Evolutionary conservation across 2,329 filamentous ascomycete genomes (phyloP), one percentile per base, ranked within the genome.

Genomic region (Stagonosporopsis cucurbitacearum): DNA sequence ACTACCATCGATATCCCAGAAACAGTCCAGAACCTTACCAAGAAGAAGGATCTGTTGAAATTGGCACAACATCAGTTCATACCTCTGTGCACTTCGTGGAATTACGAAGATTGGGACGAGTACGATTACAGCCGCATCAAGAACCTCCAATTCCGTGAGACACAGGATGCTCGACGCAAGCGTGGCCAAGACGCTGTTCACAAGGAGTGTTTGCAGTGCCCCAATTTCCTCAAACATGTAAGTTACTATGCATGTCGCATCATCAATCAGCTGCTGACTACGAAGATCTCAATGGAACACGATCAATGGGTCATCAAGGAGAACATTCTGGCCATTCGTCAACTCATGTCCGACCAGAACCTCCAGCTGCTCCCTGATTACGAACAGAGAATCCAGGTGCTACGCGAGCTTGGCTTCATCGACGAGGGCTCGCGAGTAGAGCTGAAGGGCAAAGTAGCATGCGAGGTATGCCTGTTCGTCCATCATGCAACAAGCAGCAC

Each of bases 401-500:
- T 99, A 41, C 93, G 91, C 72, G 93, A 98, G 64, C 85, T 99
- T 7, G 89, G 87, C 5, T 99, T 99, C 74, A 90, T 99, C 64
- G 95, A 99, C 68, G 87, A 90, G 4, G 87, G 89, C 40, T 88
- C 88, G 4, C 88, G 94, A 20, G 96, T 99, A 35, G 91, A 96
- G 78, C 85, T 99, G 60, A 99, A 99, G 78, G 95, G 95, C 76
- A 98, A 98, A 76, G 95, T 99, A 20, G 95, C 95, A 4, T 99
- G 95, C 78, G 95, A 99, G 77, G 82, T 84, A 72, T 62, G 73
- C 48, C 30, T 17, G 32, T 41, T 36, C 30, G 25, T 30, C n/a
- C 25, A 12, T 40, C n/a, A 13, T 3, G 20, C 37, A 26, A 23
- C 17, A 22, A 20, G 30, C 7, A 30, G 37, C 36, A 28, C 46